Evolutionary conservation across 306 rosid species (phyloP), one percentile per base, ranked within the genome.

Genomic region (Castanea crenata): DNA sequence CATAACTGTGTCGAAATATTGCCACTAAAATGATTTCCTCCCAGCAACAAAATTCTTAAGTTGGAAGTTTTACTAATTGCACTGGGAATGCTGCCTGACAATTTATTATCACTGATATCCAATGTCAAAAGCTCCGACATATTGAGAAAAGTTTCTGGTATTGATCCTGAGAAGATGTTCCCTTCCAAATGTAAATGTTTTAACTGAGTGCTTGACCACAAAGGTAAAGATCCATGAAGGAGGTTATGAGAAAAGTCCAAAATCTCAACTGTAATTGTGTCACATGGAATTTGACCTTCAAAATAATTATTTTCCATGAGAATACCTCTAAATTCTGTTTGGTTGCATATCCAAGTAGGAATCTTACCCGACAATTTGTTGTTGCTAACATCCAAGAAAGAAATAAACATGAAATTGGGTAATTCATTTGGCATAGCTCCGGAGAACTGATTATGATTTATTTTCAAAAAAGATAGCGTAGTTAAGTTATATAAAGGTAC

Each of bases 381-480:
- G 64, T 58, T 61, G 32, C 19, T 6, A 61, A 61, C 27, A 61
- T 61, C 67, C 5, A 59, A 59, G n/a, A 4, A 19, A 3, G 0
- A 0, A 4, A 19, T 0, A 5, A 5, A 0, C n/a, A 0, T 1
- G 25, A 8, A 7, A 6, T 3, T 1, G 10, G 21, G 21, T 1
- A 23, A 16, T 56, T 34, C 38, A 6, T 7, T 8, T 11, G 35
- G 32, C 27, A 25, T 5, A 12, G 8, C 14, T 23, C 9, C 68
- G 1, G 8, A 23, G 68, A 61, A 61, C 4, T 61, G 20, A 76
- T 77, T 77, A 18, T 61, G 20, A 14, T 72, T 64, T 32, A 77
- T 25, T n/a, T 52, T 49, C 23, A 77, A 1, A 1, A 0, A 0
- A 3, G 0, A 0, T 15, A 77, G 34, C 2, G 0, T 0, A 19